These are phyloP conservation scores for Curvularia sp. DNA, from an alignment of 2,329 filamentous ascomycete species.

Conservation along the genomic window DNA sequence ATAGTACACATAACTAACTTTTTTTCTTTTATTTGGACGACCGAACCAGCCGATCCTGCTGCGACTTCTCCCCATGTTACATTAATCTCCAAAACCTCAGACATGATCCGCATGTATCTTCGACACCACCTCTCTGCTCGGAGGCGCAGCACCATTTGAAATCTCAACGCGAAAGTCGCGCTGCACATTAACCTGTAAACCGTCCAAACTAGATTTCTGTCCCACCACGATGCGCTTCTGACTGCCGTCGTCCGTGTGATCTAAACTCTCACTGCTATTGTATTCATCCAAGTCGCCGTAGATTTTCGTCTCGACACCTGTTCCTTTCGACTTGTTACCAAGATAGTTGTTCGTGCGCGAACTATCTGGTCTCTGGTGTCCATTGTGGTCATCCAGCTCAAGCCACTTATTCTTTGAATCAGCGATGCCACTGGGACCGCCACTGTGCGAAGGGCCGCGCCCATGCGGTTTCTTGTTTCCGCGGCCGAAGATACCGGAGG, in stretches of 20 bases:
- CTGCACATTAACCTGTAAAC: constrained; percentile 10
- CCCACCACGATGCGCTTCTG: constrained; percentile 6
- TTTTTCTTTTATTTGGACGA: neutral
- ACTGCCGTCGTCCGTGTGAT: neutral
- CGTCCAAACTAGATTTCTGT: neutral
- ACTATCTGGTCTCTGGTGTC: neutral
- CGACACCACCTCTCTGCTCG: neutral
- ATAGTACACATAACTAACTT: neutral
- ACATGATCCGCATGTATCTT: neutral
- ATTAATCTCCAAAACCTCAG: neutral
- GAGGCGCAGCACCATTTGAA: neutral
- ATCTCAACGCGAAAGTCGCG: constrained; percentile 12
- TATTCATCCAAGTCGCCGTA: constrained; percentile 12
- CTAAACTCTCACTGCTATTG: neutral
- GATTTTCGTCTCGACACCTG: constrained; percentile 8
- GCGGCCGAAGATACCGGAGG: neutral
- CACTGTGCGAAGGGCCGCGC: neutral
- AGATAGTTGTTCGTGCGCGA: neutral
- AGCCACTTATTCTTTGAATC: constrained; percentile 7
- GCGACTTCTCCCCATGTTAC: neutral
- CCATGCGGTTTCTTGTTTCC: neutral
- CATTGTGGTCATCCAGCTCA: constrained; percentile 9
- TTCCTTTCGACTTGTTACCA: neutral
- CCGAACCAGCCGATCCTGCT: neutral
- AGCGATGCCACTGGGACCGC: neutral